Base-by-base conservation (phyloP, 805 yeast genomes). In the Spathaspora girioi region DNA sequence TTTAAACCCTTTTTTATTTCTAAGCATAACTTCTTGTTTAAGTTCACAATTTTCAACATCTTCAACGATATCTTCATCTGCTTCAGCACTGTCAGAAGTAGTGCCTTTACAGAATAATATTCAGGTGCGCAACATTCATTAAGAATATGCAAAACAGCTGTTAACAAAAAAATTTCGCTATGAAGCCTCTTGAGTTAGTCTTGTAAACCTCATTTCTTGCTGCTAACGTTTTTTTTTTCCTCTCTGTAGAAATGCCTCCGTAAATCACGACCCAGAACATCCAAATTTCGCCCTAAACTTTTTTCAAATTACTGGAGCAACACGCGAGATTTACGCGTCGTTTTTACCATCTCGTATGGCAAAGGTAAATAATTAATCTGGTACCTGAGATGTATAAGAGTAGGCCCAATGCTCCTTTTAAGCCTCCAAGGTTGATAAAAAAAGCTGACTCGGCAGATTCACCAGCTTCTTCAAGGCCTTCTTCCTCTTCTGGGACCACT, bases 331-430 rank as follows among this genome's bases (percentile, higher is more conserved):
- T 29, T 29, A 35, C 40, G 40, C 40, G 40, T 35, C 14, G 40
- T 15, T 35, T n/a, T 35, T 11, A 31, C 32, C 14, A 35, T 35
- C 9, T 35, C 15, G 40, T 35, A 35, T 15, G 18, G 26, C 6
- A 35, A 35, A 35, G 40, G 15, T 35, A 35, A 35, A 35, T 35
- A 29, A 18, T n/a, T 35, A n/a, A 35, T 14, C 40, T 35, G 40
- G 18, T 9, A 35, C 17, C 40, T 11, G 14, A 35, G 3, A 35
- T 35, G 40, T 35, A 35, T 15, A 35, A 35, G 4, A 35, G 40
- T 35, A 35, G 18, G 17, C 40, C 40, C 40, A 56, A 77, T 54
- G 78, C 79, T 43, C 83, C 83, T 1, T 81, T 81, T 66, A 81
- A 73, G 56, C 78, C 83, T 9, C 84, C 84, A 6, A 60, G 81